These are phyloP conservation scores for Vachellia pachyceras DNA, from an alignment of 306 rosid genomes.

Conservation along the genomic window DNA sequence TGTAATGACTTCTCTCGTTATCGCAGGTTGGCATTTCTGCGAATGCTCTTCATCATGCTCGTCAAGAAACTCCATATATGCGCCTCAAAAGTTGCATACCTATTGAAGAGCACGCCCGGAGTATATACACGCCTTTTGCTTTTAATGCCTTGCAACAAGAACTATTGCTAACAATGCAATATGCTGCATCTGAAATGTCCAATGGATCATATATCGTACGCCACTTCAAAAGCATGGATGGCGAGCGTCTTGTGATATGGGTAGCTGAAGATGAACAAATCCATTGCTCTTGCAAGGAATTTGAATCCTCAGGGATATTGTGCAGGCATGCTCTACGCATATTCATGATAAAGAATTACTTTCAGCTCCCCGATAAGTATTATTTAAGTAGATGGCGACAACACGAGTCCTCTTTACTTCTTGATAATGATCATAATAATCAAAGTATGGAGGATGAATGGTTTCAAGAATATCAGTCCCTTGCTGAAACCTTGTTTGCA, in stretches of 20 bases:
- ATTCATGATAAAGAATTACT: conserved; percentile 72
- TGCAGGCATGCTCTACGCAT: conserved; percentile 86
- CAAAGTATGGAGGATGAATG: conserved; percentile 60
- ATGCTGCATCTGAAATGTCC: conserved; percentile 78
- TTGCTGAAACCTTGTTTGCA: conserved; percentile 69
- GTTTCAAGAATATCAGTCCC: conserved; percentile 82
- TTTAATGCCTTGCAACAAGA: conserved; percentile 86
- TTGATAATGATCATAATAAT: conserved; percentile 36
- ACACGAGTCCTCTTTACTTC: conserved; percentile 59
- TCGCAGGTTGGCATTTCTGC: conserved; percentile 77
- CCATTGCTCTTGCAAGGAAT: conserved; percentile 95
- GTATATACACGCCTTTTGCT: conserved; percentile 83
- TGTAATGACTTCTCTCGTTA: conserved; percentile 36
- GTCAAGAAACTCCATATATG: conserved; percentile 63
- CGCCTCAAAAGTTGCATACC: conserved; percentile 80
- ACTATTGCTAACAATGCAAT: conserved; percentile 75
- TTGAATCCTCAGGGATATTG: conserved; percentile 86
- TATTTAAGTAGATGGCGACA: conserved; percentile 74
- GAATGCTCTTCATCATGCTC: conserved; percentile 62
- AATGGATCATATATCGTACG: conserved; percentile 73
- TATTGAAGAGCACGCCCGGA: conserved; percentile 84
- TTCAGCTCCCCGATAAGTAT: conserved; percentile 90
- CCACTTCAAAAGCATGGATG: conserved; percentile 82
- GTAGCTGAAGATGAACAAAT: conserved; percentile 74
- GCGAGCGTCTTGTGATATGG: conserved; percentile 75